These are phyloP conservation scores for Mortierella claussenii DNA, from an alignment of 192 early-diverging fungal species.

Conservation along the genomic window DNA sequence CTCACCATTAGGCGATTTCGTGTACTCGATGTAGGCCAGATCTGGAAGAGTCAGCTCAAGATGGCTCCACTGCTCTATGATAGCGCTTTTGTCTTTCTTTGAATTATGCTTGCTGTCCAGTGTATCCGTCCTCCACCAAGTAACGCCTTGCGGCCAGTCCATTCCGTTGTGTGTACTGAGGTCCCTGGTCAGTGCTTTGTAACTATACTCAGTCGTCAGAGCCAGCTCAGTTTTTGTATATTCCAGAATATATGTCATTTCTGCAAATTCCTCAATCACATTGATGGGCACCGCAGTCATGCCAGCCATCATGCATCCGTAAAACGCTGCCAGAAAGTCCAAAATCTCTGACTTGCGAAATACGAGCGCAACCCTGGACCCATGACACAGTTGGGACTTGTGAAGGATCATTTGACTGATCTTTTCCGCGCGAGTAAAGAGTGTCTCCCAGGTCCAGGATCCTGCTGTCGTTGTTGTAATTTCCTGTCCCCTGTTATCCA, in stretches of 20 bases:
- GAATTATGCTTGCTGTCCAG: constrained; percentile 56
- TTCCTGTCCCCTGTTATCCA: constrained; percentile 72
- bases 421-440: constrained; percentile 72
- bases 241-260: constrained; percentile 74
- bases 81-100: constrained; percentile 44
- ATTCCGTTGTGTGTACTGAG: constrained; percentile 50
- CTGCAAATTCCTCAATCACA: constrained; percentile 77
- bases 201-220: constrained; percentile 80
- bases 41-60: constrained; percentile 51
- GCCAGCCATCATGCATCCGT: constrained; percentile 80
- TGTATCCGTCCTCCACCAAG: constrained; percentile 85
- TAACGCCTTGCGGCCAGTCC: constrained; percentile 69
- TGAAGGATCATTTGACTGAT: constrained; percentile 67
- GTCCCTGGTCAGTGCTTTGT: constrained; percentile 72
- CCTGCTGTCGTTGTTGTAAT: no score
- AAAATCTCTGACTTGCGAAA: constrained; percentile 80
- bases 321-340: constrained; percentile 81
- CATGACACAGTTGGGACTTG: constrained; percentile 61
- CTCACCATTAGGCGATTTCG: constrained; percentile 81
- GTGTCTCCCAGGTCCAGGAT: constrained; percentile 73
- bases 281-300: constrained; percentile 86
- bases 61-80: constrained; percentile 7
- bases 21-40: constrained; percentile 87
- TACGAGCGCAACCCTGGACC: constrained; percentile 76
- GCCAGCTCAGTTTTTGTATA: constrained; percentile 69